phyloP scores from a whole-genome alignment of 768 basidiomycete genomes.

The Mycena chlorophos region DNA sequence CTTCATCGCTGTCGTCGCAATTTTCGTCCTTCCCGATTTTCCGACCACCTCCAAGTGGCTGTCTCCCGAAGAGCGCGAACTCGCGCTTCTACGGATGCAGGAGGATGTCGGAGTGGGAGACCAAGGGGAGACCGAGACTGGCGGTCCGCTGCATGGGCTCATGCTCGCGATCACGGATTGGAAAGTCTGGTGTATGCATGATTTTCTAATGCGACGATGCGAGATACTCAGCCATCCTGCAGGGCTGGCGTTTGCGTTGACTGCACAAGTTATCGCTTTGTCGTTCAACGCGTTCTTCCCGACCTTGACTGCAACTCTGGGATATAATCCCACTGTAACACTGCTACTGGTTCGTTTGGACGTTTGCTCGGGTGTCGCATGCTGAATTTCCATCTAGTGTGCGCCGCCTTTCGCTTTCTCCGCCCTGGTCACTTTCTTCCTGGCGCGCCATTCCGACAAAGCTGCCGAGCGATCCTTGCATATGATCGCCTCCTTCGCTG shows the following conservation, averaged over 20 bases:
- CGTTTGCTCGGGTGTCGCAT: background rate
- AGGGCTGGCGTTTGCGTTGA: slow-evolving; percentile 62
- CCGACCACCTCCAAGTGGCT: slow-evolving; percentile 71
- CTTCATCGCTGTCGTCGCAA: slow-evolving; percentile 51
- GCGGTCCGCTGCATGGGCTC: slow-evolving; percentile 49
- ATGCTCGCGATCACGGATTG: slow-evolving; percentile 68
- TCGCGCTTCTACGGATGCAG: slow-evolving; percentile 64
- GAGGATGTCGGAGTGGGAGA: slow-evolving; percentile 64
- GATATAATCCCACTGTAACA: slow-evolving; percentile 62
- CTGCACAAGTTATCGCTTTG: slow-evolving; percentile 59
- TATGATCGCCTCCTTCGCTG: slow-evolving; percentile 50
- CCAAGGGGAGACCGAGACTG: slow-evolving; percentile 41
- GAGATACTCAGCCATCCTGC: background rate
- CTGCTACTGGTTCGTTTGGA: slow-evolving; percentile 52
- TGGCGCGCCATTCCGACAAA: slow-evolving; percentile 69
- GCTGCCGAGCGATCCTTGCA: slow-evolving; percentile 77
- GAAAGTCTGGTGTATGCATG: slow-evolving; percentile 69
- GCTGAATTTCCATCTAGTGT: slow-evolving; percentile 26
- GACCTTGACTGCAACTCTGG: slow-evolving; percentile 72
- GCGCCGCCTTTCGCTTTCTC: slow-evolving; percentile 81
- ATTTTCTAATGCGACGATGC: background rate
- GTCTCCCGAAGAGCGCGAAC: slow-evolving; percentile 54
- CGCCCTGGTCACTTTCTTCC: slow-evolving; percentile 54
- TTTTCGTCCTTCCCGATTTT: slow-evolving; percentile 79
- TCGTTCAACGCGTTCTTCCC: slow-evolving; percentile 84